These are phyloP conservation scores for Gelatoporia subvermispora DNA, from an alignment of 768 basidiomycete genomes.

Conservation along the genomic window DNA sequence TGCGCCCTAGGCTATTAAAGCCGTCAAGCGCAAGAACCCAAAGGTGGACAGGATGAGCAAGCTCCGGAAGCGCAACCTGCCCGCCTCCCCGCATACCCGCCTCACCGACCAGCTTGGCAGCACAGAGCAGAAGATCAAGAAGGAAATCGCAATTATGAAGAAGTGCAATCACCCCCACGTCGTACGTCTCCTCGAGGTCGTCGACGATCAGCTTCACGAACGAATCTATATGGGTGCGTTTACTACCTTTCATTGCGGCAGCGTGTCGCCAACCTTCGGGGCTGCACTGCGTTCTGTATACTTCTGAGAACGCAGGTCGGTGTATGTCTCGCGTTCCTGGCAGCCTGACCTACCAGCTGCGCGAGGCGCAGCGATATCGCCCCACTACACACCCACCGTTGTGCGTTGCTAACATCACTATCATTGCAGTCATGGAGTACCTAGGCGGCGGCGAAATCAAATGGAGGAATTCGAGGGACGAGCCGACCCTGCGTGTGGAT, in stretches of 20 bases:
- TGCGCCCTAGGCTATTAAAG: slow-evolving; percentile 66
- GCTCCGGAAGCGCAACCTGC: slow-evolving; percentile 35
- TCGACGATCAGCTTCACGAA: slow-evolving; percentile 84
- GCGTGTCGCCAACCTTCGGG: background rate
- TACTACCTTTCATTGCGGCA: background rate
- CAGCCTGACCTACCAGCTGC: too few relatives aligned
- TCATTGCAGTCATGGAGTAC: slow-evolving; percentile 83
- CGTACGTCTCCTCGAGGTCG: slow-evolving; percentile 87
- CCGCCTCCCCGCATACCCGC: slow-evolving; percentile 44
- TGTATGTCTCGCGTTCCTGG: too few relatives aligned
- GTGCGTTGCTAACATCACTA: background rate
- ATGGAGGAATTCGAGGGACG: slow-evolving; percentile 64
- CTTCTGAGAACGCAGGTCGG: too few relatives aligned
- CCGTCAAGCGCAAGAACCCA: slow-evolving; percentile 66
- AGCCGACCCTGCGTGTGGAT: slow-evolving; percentile 75
- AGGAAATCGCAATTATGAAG: slow-evolving; percentile 99
- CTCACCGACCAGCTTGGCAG: slow-evolving; percentile 66
- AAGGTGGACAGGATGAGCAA: slow-evolving; percentile 59
- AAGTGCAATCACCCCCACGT: slow-evolving; percentile 88
- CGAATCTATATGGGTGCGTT: slow-evolving; percentile 91
- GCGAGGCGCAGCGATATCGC: too few relatives aligned
- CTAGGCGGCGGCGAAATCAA: slow-evolving; percentile 92
- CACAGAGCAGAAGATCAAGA: slow-evolving; percentile 78
- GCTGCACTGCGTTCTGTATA: background rate
- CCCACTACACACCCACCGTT: too few relatives aligned